Conservation (phyloP, 73 alveolate species). For the Tetrahymena borealis region DNA sequence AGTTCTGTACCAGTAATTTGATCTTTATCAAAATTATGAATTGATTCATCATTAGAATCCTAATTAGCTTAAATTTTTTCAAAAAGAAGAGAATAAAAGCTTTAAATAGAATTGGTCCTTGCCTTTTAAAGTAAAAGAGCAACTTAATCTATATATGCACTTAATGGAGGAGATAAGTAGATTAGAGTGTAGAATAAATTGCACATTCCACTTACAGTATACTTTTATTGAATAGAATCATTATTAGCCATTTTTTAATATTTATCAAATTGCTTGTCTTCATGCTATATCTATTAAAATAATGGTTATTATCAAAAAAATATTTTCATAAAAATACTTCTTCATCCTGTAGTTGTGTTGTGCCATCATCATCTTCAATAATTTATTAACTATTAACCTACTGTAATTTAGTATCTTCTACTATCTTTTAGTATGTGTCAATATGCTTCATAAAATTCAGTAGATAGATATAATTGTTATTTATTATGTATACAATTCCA, state of each 20-base stretch:
- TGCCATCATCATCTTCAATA: neutral
- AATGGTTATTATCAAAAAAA: too few species aligned
- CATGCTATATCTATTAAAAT: neutral
- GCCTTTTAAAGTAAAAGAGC: constrained; percentile 9
- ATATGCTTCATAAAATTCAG: neutral
- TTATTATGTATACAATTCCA: neutral
- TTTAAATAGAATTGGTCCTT: constrained; percentile 7
- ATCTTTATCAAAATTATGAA: constrained; percentile 26
- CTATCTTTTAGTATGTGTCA: neutral
- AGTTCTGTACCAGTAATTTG: constrained; percentile 14
- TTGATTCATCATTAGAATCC: neutral
- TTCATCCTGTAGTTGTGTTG: neutral
- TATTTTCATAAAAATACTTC: too few species aligned
- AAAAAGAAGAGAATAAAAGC: constrained; percentile 13
- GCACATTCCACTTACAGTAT: neutral
- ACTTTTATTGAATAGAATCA: neutral
- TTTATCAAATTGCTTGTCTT: neutral
- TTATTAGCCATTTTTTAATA: neutral
- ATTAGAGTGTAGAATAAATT: neutral
- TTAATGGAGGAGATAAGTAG: constrained; percentile 29
- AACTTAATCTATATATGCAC: constrained; percentile 37
- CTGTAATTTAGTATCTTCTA: neutral
- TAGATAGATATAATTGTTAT: neutral
- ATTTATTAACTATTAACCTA: neutral
- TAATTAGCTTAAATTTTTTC: neutral